Base-by-base conservation (phyloP, 495 filamentous ascomycete species). In the Clohesyomyces aquaticus region DNA sequence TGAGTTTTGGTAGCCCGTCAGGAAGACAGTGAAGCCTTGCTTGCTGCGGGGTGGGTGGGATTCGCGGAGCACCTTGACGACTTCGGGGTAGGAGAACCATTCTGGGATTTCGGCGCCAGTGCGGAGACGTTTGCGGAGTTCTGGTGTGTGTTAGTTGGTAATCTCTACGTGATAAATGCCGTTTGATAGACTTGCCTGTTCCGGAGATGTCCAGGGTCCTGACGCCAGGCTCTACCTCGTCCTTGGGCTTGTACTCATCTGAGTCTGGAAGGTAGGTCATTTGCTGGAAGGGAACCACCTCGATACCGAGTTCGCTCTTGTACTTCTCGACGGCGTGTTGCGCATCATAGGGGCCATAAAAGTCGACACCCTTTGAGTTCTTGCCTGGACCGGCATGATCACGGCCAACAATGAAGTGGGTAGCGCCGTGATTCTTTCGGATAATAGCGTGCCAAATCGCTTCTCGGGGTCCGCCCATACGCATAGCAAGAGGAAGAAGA, bases 391-490 rank as follows among this genome's bases (percentile, higher is more conserved):
- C 94, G 69, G 94, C 94, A 76, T 98, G 94, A 76, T 98, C 94
- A 78, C 94, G 90, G 26, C 94, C 94, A 58, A 98, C 93, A 72
- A 98, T 98, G 85, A 98, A 98, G 83, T 98, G 94, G 14, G 95
- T 98, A 38, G 93, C 91, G 67, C 94, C 94, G 79, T 96, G 91
- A 79, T 98, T 98, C 85, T 98, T 98, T 71, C 94, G 91, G 83
- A 98, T 98, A 72, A 98, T 98, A 66, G 94, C 94, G 82, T 98
- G 94, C 94, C 94, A 98, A 79, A 98, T 92, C 66, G 94, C 94
- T 82, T 98, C 94, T 67, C 94, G 90, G 52, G 94, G 94, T 69
- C 94, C 94, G 70, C 92, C 94, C 94, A 98, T 98, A 73, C 94
- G 90, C 94, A 98, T 98, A 65, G 94, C 94, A 53, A 98, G 82